These are phyloP conservation scores for Ehretia macrophylla DNA, from an alignment of 257 asterid species.

Conservation along the genomic window DNA sequence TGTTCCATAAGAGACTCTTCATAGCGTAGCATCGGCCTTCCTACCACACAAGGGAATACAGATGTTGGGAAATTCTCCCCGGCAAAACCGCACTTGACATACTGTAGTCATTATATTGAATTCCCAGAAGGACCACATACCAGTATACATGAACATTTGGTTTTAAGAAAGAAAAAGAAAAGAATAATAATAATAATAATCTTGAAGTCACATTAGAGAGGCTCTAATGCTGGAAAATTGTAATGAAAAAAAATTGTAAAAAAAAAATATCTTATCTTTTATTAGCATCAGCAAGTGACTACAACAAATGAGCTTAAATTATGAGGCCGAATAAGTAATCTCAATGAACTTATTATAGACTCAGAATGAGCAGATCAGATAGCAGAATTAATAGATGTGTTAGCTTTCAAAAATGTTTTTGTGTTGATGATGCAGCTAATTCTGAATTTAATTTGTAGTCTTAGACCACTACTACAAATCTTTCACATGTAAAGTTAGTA, in stretches of 20 bases:
- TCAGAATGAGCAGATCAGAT: neutral
- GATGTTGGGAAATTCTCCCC: constrained; percentile 96
- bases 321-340: neutral
- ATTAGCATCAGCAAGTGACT: too few species aligned
- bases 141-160: neutral
- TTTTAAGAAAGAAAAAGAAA: neutral
- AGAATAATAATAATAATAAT: neutral
- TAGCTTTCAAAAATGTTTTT: neutral
- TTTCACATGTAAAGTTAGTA: too few species aligned
- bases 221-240: too few species aligned
- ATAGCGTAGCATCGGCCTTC: constrained; percentile 94
- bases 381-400: neutral
- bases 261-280: too few species aligned
- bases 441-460: too few species aligned
- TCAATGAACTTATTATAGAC: neutral
- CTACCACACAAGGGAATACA: constrained; percentile 94
- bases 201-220: neutral
- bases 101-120: constrained; percentile 49
- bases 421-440: too few species aligned
- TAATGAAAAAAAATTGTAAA: too few species aligned
- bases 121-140: neutral
- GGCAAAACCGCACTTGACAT: constrained; percentile 96
- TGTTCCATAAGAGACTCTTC: constrained; percentile 95
- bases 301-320: neutral
- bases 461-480: too few species aligned